These are phyloP conservation scores for Pseudopyricularia javanii DNA, from an alignment of 2,329 filamentous ascomycete species.

Conservation along the genomic window DNA sequence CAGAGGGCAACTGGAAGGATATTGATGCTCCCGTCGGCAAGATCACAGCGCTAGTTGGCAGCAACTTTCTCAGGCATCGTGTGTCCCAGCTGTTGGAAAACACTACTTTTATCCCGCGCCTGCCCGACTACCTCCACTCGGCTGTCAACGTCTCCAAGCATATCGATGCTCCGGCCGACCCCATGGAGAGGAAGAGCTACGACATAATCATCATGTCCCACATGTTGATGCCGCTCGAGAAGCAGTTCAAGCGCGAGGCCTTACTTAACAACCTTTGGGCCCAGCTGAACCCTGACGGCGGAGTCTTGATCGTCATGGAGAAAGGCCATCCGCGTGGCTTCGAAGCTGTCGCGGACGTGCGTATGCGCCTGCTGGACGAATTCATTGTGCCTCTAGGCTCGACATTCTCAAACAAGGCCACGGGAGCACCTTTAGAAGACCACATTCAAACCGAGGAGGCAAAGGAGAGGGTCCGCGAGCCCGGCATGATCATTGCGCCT, in stretches of 20 bases:
- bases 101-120: constrained; percentile 79
- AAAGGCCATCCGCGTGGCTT: constrained; percentile 89
- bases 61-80: constrained; percentile 61
- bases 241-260: constrained; percentile 65
- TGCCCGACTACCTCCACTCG: constrained; percentile 75
- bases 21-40: constrained; percentile 46
- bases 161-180: constrained; percentile 42
- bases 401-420: neutral
- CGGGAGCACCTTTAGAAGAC: neutral
- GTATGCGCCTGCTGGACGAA: constrained; percentile 64
- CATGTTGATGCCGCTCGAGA: constrained; percentile 61
- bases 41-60: constrained; percentile 69
- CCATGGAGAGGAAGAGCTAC: constrained; percentile 60
- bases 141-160: constrained; percentile 44
- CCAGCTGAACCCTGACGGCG: constrained; percentile 70
- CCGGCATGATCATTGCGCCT: constrained; percentile 54
- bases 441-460: constrained; percentile 9
- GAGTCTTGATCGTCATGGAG: constrained; percentile 76
- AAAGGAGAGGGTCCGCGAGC: constrained; percentile 34
- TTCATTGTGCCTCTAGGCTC: constrained; percentile 54
- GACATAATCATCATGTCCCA: constrained; percentile 89
- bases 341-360: constrained; percentile 77
- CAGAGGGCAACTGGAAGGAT: constrained; percentile 21
- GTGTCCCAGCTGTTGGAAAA: constrained; percentile 69
- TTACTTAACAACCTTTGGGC: constrained; percentile 84